Conservation (phyloP, 495 filamentous ascomycete genomes). For the Talaromyces proteolyticus region DNA sequence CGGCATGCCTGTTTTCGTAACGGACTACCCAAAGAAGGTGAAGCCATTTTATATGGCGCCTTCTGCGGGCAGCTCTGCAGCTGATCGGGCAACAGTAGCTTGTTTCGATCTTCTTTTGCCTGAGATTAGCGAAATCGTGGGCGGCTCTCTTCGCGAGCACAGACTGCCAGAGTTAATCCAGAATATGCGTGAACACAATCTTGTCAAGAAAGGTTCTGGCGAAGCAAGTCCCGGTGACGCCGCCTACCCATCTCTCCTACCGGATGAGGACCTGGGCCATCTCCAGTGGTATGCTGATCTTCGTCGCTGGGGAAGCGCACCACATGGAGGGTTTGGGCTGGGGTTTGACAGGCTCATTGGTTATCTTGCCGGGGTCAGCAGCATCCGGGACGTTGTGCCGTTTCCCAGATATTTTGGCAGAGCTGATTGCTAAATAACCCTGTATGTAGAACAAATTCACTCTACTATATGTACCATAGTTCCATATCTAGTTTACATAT, state of each 20-base stretch:
- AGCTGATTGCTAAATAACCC: conserved; percentile 86
- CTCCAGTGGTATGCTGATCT: conserved; percentile 95
- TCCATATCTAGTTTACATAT: too few relatives aligned
- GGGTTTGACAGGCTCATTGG: conserved; percentile 87
- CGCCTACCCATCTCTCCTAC: conserved; percentile 30
- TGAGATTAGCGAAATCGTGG: conserved; percentile 81
- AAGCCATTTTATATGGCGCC: conserved; percentile 98
- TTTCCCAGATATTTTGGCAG: conserved; percentile 90
- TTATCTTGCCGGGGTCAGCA: conserved; percentile 78
- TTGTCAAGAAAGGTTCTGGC: conserved; percentile 23
- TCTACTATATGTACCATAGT: too few relatives aligned
- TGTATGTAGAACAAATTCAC: too few relatives aligned
- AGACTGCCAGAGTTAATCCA: conserved; percentile 61
- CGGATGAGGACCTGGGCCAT: conserved; percentile 42
- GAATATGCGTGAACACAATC: conserved; percentile 64
- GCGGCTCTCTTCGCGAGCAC: conserved; percentile 92
- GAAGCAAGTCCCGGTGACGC: conserved; percentile 1
- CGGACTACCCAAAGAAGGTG: conserved; percentile 76
- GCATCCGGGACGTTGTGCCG: conserved; percentile 78
- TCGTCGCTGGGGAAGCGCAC: conserved; percentile 85
- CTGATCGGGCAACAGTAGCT: conserved; percentile 57
- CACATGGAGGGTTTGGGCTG: conserved; percentile 94
- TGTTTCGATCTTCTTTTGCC: conserved; percentile 96
- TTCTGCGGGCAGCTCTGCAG: conserved; percentile 18
- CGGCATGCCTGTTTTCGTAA: conserved; percentile 80